phyloP scores from a whole-genome alignment of 2,329 filamentous ascomycete species.

The Paecilomyces sp. region DNA sequence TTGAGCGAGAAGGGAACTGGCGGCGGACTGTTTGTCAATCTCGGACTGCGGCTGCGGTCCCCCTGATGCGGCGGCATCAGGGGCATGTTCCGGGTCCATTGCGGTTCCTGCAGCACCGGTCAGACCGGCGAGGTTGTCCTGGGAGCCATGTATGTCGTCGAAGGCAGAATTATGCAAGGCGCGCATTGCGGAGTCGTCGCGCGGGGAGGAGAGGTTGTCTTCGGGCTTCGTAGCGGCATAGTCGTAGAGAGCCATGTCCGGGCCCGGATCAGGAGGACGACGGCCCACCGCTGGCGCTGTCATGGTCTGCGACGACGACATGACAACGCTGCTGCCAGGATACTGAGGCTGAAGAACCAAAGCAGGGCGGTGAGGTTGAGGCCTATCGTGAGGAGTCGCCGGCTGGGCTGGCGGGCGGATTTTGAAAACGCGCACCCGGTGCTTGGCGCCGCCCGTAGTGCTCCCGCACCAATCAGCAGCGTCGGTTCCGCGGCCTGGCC shows the following conservation, averaged over 20 bases:
- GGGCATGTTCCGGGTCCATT: conserved; percentile 19
- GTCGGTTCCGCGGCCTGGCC: neutral
- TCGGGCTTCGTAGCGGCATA: conserved; percentile 22
- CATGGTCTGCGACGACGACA: conserved; percentile 42
- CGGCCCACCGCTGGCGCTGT: conserved; percentile 41
- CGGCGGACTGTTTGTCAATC: conserved; percentile 32
- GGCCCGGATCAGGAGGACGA: conserved; percentile 36
- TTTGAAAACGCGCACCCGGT: neutral
- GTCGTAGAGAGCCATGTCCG: conserved; percentile 33
- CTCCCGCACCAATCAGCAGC: neutral
- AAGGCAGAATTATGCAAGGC: conserved; percentile 28
- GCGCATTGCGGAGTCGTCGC: conserved; percentile 32
- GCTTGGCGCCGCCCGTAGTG: neutral
- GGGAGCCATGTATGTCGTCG: conserved; percentile 11
- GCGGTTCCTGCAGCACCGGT: conserved; percentile 18
- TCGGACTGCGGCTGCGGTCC: conserved; percentile 20
- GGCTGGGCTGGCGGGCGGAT: conserved; percentile 5
- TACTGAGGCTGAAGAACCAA: conserved; percentile 13
- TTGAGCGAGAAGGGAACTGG: conserved; percentile 35
- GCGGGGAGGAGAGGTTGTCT: conserved; percentile 18
- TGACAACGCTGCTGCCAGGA: conserved; percentile 27
- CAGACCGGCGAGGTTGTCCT: conserved; percentile 20
- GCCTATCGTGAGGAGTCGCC: conserved; percentile 7
- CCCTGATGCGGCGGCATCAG: conserved; percentile 13
- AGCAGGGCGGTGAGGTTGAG: conserved; percentile 16